Evolutionary conservation across 345 rosid genomes (phyloP).

Genomic region (Theobroma cacao): DNA sequence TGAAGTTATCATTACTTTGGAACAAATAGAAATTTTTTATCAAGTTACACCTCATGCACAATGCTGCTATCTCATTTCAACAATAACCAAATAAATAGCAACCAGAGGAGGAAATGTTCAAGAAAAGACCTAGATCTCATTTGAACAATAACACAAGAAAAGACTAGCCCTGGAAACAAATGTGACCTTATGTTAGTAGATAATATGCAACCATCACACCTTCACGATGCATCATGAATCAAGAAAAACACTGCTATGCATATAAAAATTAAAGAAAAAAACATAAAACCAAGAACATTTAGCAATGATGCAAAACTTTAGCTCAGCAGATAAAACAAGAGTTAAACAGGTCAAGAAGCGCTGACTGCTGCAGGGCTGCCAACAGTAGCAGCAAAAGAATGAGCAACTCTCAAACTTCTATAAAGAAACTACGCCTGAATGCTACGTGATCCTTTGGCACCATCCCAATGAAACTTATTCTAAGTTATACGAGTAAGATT

Average conservation of each 20-base stretch:
- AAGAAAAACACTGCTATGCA: neutral
- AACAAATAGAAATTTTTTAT: too few relatives aligned
- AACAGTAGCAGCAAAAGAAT: neutral
- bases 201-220: neutral
- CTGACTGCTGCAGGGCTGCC: neutral
- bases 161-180: neutral
- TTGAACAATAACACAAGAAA: neutral
- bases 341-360: neutral
- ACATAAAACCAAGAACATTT: neutral
- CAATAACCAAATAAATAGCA: neutral
- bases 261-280: neutral
- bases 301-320: neutral
- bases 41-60: neutral
- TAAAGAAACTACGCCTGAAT: neutral
- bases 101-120: neutral
- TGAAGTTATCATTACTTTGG: neutral
- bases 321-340: neutral
- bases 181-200: neutral
- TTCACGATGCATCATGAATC: neutral
- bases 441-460: neutral
- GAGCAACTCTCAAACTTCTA: neutral
- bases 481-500: neutral
- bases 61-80: neutral
- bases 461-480: neutral
- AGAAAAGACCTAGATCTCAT: neutral